Evolutionary conservation across 2,329 filamentous ascomycete genomes (phyloP).

Genomic region (Ophiostoma australiae): DNA sequence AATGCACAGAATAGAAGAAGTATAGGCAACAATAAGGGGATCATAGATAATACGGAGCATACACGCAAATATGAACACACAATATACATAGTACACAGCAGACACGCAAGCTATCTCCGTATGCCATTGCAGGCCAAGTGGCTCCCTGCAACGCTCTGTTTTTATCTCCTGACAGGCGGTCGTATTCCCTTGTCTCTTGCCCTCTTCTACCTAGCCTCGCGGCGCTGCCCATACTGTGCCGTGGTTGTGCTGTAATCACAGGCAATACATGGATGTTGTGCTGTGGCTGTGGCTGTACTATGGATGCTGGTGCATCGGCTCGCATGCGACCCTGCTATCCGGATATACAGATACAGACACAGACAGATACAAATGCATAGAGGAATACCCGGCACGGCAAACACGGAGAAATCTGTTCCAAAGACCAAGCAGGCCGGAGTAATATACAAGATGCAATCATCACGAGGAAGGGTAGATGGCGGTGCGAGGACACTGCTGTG

Average conservation of each 20-base stretch:
- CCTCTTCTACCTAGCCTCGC: background rate
- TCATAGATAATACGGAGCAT: too few relatives aligned
- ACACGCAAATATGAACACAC: background rate
- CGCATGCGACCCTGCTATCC: background rate
- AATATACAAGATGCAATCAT: background rate
- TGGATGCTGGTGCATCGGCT: background rate
- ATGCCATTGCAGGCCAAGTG: background rate
- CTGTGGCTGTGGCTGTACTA: background rate
- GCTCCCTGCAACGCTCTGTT: background rate
- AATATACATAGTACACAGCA: background rate
- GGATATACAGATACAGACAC: background rate
- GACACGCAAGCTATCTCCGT: constrained; percentile 2
- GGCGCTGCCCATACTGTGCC: background rate
- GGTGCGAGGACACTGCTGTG: background rate
- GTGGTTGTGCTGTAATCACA: background rate
- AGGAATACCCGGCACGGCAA: background rate
- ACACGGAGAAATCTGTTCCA: background rate
- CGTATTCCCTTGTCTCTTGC: background rate
- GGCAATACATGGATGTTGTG: too few relatives aligned
- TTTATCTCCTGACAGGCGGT: background rate
- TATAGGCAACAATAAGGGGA: too few relatives aligned
- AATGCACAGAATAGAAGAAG: too few relatives aligned
- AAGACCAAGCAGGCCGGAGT: background rate
- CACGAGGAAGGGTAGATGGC: background rate
- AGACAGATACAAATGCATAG: background rate